Conservation (phyloP, 2,329 filamentous ascomycete genomes). For the Curvularia hawaiiensis region DNA sequence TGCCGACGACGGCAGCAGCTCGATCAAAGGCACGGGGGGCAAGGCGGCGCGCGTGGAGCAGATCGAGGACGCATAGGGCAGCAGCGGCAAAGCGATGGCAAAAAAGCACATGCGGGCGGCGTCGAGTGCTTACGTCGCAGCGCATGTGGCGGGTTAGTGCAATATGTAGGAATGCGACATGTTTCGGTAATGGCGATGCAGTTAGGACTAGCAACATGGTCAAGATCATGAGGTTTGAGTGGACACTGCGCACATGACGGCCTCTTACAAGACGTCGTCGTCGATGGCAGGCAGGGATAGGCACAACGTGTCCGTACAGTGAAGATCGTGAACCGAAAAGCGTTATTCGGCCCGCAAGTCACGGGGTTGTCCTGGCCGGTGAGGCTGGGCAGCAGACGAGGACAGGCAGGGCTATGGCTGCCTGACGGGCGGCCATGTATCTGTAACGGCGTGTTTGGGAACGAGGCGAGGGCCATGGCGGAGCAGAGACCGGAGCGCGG, state of each 20-base stretch:
- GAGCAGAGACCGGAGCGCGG: neutral
- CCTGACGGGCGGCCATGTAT: constrained; percentile 1
- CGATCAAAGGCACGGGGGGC: constrained; percentile 24
- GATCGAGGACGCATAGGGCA: constrained; percentile 33
- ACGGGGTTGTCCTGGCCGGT: constrained; percentile 14
- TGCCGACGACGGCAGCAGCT: constrained; percentile 35
- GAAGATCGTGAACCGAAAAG: constrained; percentile 23
- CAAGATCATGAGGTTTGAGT: constrained; percentile 4
- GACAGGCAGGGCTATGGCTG: constrained; percentile 15
- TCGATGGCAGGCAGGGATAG: constrained; percentile 9
- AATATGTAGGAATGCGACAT: neutral
- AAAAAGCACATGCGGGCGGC: constrained; percentile 12
- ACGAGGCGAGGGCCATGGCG: constrained; percentile 4
- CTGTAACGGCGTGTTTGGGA: constrained; percentile 1
- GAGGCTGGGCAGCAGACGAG: constrained; percentile 19
- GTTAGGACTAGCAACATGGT: constrained; percentile 2
- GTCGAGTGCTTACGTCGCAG: constrained; percentile 13
- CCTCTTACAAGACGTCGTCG: neutral
- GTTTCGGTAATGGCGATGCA: neutral
- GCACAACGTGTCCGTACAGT: constrained; percentile 23
- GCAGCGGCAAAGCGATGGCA: constrained; percentile 8
- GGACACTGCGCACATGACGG: neutral
- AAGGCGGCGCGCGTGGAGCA: constrained; percentile 35
- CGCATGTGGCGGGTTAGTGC: constrained; percentile 11
- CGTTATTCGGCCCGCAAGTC: constrained; percentile 22